phyloP scores from a whole-genome alignment of 129 eudicot genomes.

The Flaveria bidentis region DNA sequence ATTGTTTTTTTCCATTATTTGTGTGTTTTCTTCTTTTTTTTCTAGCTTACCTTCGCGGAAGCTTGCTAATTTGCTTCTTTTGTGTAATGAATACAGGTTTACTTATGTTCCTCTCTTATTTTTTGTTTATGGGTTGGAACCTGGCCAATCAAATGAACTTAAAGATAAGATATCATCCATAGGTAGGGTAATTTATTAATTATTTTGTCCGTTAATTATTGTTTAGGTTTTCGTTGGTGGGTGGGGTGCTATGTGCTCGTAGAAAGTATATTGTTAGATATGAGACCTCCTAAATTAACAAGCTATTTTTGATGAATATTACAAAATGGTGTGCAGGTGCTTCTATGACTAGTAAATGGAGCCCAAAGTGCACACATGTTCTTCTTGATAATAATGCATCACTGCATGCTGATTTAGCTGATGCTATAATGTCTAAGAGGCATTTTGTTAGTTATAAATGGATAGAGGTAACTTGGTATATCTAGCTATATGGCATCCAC shows the following conservation, averaged over 20 bases:
- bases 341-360: conserved; percentile 54
- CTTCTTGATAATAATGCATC: conserved; percentile 62
- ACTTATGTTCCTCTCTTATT: conserved; percentile 61
- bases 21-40: background rate
- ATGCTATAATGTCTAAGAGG: conserved; percentile 64
- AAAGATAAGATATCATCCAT: conserved; percentile 54
- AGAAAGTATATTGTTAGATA: background rate
- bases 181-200: conserved; percentile 45
- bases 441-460: conserved; percentile 57
- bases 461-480: conserved; percentile 64
- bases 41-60: background rate
- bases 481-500: conserved; percentile 21
- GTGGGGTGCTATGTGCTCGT: background rate
- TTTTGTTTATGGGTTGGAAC: conserved; percentile 40
- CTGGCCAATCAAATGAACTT: conserved; percentile 39
- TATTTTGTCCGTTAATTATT: conserved; percentile 1
- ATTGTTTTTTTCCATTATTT: background rate
- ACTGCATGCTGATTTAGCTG: conserved; percentile 51
- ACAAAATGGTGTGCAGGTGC: conserved; percentile 59
- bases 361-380: conserved; percentile 72
- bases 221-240: background rate
- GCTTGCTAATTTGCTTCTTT: conserved; percentile 10
- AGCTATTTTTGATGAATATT: background rate
- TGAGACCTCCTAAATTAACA: background rate
- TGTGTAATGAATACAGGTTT: conserved; percentile 58